Conservation (phyloP, 2,329 filamentous ascomycete species). For the Apiospora arundinis region DNA sequence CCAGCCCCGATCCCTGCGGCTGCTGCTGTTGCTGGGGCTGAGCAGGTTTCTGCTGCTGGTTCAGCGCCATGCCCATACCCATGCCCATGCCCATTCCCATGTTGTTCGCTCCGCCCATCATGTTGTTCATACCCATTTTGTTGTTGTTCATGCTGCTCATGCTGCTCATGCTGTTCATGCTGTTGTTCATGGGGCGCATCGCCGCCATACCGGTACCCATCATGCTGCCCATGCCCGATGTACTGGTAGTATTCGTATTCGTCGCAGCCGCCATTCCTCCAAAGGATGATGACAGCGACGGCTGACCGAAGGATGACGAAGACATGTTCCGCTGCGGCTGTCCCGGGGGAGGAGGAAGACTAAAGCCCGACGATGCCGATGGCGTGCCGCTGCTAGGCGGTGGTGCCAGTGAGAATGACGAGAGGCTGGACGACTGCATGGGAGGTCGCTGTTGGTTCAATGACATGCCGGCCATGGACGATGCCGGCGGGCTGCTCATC, state of each 20-base stretch:
- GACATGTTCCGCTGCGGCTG: constrained; percentile 37
- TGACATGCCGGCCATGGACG: constrained; percentile 55
- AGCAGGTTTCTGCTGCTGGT: constrained; percentile 36
- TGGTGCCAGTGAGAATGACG: constrained; percentile 65
- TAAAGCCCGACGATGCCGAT: constrained; percentile 48
- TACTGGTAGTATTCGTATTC: constrained; percentile 18
- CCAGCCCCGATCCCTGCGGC: constrained; percentile 57
- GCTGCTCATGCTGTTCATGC: constrained; percentile 30
- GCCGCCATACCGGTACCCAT: constrained; percentile 26
- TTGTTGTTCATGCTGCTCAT: constrained; percentile 32
- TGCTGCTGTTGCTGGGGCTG: constrained; percentile 38
- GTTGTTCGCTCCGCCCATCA: constrained; percentile 21
- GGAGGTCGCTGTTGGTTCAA: constrained; percentile 51
- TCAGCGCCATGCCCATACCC: constrained; percentile 35
- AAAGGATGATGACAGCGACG: constrained; percentile 22
- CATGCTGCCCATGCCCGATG: constrained; percentile 35
- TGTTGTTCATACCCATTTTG: constrained; percentile 30
- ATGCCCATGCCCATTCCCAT: constrained; percentile 32
- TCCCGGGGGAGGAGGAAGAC: constrained; percentile 53
- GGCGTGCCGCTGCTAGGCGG: constrained; percentile 49
- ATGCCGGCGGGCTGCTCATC: constrained; percentile 39
- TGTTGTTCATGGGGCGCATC: constrained; percentile 23
- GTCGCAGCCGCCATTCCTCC: constrained; percentile 25
- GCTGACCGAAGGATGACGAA: constrained; percentile 33
- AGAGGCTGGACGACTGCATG: constrained; percentile 42